Evolutionary conservation across 2,329 filamentous ascomycete species (phyloP), one percentile per base, ranked within the genome.

Genomic region (Fusarium odoratissimum): DNA sequence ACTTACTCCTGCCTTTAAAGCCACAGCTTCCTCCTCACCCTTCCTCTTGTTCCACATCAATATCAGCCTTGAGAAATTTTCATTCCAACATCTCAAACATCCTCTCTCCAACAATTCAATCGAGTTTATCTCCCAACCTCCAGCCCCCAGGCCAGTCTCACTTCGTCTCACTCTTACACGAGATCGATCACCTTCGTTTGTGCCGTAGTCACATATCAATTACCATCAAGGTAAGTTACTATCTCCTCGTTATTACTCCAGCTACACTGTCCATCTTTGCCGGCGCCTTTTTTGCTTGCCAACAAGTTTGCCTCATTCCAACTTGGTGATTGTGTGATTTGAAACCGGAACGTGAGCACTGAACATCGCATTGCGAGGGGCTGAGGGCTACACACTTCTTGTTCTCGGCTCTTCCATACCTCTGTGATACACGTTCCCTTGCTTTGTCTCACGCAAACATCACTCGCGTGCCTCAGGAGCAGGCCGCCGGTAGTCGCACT

Each of bases 371-470:
- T 76, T 72, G n/a, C 51, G 38, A 66, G 65, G 58, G 58, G 51
- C 62, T 48, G 63, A 56, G 62, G 60, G 67, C 28, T 63, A 60
- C 45, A 64, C 71, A 64, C 51, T 45, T 61, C 60, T 49, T 54
- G 52, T 42, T 67, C 69, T 77, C 64, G 70, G 64, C 71, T 69
- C 58, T 68, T 67, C 63, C 66, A 66, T 68, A 54, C 54, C 37
- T 51, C 38, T 59, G 77, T 79, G 73, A 64, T 63, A 77, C 77
- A 74, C 19, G 64, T 64, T 49, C 67, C 69, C 61, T 77, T 69
- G 58, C 37, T 54, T 67, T 81, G 77, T 82, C 74, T 79, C 74
- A 78, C 75, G 69, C 76, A 78, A 79, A 72, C 73, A 78, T 74
- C 77, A 75, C 57, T 42, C 46, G 58, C 49, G 61, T 67, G 49